These are phyloP conservation scores for Aureobasidium vineae DNA, from an alignment of 2,329 filamentous ascomycete species.

Conservation along the genomic window DNA sequence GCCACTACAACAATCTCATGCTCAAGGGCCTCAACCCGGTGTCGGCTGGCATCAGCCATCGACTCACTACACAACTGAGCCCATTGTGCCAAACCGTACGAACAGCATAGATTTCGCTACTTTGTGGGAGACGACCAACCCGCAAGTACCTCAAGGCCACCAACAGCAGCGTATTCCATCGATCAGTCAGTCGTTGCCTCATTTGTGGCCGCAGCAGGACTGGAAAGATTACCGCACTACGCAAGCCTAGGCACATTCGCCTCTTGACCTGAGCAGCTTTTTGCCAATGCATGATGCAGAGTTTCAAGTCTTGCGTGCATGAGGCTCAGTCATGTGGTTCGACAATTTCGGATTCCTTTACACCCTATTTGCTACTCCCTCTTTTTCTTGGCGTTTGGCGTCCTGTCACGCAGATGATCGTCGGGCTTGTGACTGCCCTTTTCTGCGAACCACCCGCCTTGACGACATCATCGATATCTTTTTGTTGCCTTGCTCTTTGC, in stretches of 20 bases:
- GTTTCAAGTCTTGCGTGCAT: slow-evolving; percentile 24
- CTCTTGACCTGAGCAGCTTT: background rate
- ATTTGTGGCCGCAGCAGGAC: slow-evolving; percentile 24
- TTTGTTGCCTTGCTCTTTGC: slow-evolving; percentile 4
- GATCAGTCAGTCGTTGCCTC: slow-evolving; percentile 29
- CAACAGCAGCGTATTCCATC: slow-evolving; percentile 30
- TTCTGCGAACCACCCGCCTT: slow-evolving; percentile 4
- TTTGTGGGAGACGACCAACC: slow-evolving; percentile 23
- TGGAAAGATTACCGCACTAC: slow-evolving; percentile 27
- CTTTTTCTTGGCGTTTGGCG: slow-evolving; percentile 20
- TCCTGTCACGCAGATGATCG: slow-evolving; percentile 25
- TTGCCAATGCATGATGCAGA: background rate
- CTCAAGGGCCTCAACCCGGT: slow-evolving; percentile 28
- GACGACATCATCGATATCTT: background rate
- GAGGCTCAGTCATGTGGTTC: slow-evolving; percentile 11
- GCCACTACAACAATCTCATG: background rate
- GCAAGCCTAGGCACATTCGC: slow-evolving; percentile 17
- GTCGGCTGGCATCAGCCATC: slow-evolving; percentile 39
- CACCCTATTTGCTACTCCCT: slow-evolving; percentile 3
- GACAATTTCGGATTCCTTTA: background rate
- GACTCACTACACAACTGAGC: slow-evolving; percentile 37
- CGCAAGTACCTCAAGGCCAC: slow-evolving; percentile 15
- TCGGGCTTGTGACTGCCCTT: slow-evolving; percentile 13
- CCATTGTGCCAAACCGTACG: slow-evolving; percentile 31
- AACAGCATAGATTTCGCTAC: slow-evolving; percentile 34